Evolutionary conservation across 1,284 basidiomycete species (phyloP).

Genomic region (Cryptococcus hybrid): DNA sequence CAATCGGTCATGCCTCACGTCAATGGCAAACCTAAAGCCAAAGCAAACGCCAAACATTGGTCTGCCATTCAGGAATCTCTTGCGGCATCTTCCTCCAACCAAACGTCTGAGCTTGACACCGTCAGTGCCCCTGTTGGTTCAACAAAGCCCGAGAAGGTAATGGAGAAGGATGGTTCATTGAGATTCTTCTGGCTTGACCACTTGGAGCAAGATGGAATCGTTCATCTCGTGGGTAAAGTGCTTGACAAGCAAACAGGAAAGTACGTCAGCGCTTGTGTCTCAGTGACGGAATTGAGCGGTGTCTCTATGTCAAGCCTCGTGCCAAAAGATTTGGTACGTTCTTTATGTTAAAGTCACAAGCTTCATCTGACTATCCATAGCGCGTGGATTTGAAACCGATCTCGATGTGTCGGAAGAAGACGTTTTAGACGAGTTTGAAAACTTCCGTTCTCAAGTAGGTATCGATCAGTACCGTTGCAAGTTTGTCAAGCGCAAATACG

Average conservation of each 20-base stretch:
- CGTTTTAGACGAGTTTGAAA: constrained; percentile 82
- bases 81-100: constrained; percentile 21
- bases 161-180: constrained; percentile 71
- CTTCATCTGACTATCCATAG: not conserved
- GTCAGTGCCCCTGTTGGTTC: constrained; percentile 50
- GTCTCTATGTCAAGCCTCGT: constrained; percentile 66
- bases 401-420: constrained; percentile 65
- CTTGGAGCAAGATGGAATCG: constrained; percentile 70
- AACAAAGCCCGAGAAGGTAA: constrained; percentile 49
- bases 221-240: constrained; percentile 83
- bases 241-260: constrained; percentile 65
- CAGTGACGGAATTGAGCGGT: constrained; percentile 37
- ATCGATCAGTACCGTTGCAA: constrained; percentile 75
- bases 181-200: constrained; percentile 94
- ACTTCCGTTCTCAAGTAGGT: constrained; percentile 66
- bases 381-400: constrained; percentile 66
- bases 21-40: constrained; percentile 25
- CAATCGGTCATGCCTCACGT: constrained; percentile 6
- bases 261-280: constrained; percentile 87
- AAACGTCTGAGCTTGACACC: constrained; percentile 21
- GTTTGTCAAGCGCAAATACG: constrained; percentile 87
- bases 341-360: not conserved
- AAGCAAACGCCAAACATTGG: constrained; percentile 56
- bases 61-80: constrained; percentile 65
- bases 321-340: constrained; percentile 61